phyloP scores from a whole-genome alignment of 108 stramenopile genomes.

The Epithemia pelagica region DNA sequence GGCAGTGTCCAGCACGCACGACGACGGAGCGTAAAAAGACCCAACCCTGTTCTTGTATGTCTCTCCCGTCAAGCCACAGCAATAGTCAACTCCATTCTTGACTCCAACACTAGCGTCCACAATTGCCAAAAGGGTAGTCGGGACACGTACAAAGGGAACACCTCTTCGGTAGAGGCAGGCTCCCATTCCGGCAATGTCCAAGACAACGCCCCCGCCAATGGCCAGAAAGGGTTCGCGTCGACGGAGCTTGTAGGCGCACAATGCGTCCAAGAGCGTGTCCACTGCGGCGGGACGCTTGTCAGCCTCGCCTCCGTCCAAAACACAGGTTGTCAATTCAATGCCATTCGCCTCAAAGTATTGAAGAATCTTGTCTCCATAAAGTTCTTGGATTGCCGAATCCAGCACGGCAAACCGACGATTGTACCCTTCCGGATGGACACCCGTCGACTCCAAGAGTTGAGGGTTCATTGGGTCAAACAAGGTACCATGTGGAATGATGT shows the following conservation, averaged over 20 bases:
- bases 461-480: conserved; percentile 61
- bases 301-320: conserved; percentile 71
- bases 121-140: conserved; percentile 92
- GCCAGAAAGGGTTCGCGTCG: conserved; percentile 92
- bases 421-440: conserved; percentile 70
- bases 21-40: conserved; percentile 88
- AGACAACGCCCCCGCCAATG: conserved; percentile 90
- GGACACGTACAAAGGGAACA: conserved; percentile 85
- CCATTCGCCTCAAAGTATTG: conserved; percentile 57
- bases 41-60: conserved; percentile 96
- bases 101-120: conserved; percentile 97
- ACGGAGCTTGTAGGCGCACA: conserved; percentile 80
- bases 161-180: conserved; percentile 92
- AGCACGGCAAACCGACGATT: conserved; percentile 81
- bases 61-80: conserved; percentile 68
- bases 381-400: conserved; percentile 59
- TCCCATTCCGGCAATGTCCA: conserved; percentile 94
- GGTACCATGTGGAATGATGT: conserved; percentile 75
- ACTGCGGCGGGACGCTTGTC: conserved; percentile 78
- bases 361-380: conserved; percentile 61
- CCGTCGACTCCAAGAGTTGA: conserved; percentile 73
- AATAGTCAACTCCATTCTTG: conserved; percentile 94
- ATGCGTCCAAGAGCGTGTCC: conserved; percentile 67
- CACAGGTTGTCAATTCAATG: conserved; percentile 54
- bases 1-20: conserved; percentile 76